Conservation (phyloP, 257 asterid genomes). For the Solanum virginianum region DNA sequence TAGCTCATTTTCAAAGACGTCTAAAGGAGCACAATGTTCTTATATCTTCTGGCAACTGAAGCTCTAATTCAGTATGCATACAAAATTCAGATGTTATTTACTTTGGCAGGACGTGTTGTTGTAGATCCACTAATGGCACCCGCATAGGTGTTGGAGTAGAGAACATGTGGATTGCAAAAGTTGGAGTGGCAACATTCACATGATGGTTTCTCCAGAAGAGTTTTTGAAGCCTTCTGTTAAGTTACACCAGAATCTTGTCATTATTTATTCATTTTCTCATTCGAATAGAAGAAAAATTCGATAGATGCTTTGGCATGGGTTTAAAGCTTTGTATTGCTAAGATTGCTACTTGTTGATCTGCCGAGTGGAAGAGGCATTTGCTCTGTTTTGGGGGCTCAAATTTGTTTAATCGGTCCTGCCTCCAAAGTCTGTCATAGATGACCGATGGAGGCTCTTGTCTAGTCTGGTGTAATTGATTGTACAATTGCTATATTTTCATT, state of each 20-base stretch:
- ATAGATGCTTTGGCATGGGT: constrained; percentile 24
- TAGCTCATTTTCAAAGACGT: constrained; percentile 76
- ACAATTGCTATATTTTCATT: neutral
- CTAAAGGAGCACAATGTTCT: constrained; percentile 85
- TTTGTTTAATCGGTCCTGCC: neutral
- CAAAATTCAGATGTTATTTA: neutral
- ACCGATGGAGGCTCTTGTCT: neutral
- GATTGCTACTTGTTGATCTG: constrained; percentile 8
- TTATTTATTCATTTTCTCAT: constrained; percentile 6
- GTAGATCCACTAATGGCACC: neutral
- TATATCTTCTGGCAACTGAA: constrained; percentile 58
- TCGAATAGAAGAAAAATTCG: constrained; percentile 5
- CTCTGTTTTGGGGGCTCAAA: neutral
- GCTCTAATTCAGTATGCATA: neutral
- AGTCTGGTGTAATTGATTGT: neutral
- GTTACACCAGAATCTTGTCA: constrained; percentile 9
- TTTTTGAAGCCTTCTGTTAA: neutral
- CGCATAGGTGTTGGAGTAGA: neutral
- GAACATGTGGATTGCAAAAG: neutral
- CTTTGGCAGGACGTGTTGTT: neutral
- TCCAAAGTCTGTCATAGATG: neutral
- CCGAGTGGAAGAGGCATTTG: neutral
- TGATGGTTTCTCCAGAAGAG: neutral
- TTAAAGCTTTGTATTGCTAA: constrained; percentile 12
- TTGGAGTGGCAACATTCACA: neutral